Evolutionary conservation across 208 protist species (phyloP).

Genomic region (Novymonas esmeraldas): DNA sequence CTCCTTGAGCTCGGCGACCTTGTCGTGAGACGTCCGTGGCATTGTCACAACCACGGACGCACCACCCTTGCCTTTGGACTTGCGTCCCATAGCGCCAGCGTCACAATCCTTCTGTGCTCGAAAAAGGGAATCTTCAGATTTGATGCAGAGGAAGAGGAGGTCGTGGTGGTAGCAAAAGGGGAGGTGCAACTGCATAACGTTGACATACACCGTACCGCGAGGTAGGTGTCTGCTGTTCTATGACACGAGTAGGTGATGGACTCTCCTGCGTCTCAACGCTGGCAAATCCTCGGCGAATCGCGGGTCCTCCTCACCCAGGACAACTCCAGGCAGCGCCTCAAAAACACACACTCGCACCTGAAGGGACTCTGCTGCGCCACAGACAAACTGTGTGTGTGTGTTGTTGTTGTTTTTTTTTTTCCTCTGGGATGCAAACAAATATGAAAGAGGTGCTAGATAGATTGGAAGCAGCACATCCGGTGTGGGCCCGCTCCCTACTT

Average conservation of each 20-base stretch:
- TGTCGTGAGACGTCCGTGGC: constrained; percentile 40
- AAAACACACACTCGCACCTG: no score
- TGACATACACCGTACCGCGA: no score
- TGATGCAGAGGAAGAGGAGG: constrained; percentile 8
- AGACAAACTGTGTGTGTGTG: no score
- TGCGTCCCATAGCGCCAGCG: neutral
- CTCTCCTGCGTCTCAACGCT: no score
- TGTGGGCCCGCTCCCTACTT: neutral
- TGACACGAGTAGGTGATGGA: no score
- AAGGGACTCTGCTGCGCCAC: no score
- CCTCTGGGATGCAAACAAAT: neutral
- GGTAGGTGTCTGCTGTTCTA: no score
- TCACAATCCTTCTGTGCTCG: neutral
- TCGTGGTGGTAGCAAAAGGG: neutral
- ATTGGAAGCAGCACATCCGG: neutral
- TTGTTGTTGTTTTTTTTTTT: no score
- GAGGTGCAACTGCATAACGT: neutral
- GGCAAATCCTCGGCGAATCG: no score
- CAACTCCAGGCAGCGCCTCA: no score
- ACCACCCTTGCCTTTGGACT: neutral
- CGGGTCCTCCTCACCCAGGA: no score
- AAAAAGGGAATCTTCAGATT: constrained; percentile 12
- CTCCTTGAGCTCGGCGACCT: constrained; percentile 66
- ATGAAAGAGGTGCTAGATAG: neutral
- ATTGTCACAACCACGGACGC: constrained; percentile 5